These are phyloP conservation scores for Cryptococcus sp. DNA, from an alignment of 1,284 basidiomycete species.

Conservation along the genomic window DNA sequence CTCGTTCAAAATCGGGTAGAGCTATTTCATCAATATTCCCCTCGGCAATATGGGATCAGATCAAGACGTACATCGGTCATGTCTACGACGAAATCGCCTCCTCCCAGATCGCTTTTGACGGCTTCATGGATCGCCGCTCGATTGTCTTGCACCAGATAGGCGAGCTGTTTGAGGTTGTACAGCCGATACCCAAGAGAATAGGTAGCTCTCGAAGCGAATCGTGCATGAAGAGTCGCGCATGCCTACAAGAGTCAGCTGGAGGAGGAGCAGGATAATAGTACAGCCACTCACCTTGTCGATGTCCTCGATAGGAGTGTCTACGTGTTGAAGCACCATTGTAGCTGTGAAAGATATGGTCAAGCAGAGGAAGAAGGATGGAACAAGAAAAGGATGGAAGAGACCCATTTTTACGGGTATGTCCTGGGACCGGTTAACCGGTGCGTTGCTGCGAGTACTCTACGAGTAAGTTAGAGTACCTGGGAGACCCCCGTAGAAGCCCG, in stretches of 20 bases:
- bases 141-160: conserved; percentile 60
- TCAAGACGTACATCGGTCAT: conserved; percentile 31
- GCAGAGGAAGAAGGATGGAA: too few species aligned
- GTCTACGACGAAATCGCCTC: conserved; percentile 42
- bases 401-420: too few species aligned
- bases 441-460: too few species aligned
- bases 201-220: conserved; percentile 55
- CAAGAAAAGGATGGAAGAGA: too few species aligned
- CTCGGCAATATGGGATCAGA: neutral
- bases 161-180: conserved; percentile 60
- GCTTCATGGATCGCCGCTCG: conserved; percentile 51
- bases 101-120: conserved; percentile 54
- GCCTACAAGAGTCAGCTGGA: neutral
- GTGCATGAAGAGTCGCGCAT: conserved; percentile 49
- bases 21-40: conserved; percentile 15
- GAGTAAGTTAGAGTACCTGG: too few species aligned
- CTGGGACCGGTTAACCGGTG: too few species aligned
- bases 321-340: too few species aligned
- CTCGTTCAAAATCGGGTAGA: conserved; percentile 55
- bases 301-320: too few species aligned
- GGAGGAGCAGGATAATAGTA: too few species aligned
- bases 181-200: conserved; percentile 55
- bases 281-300: too few species aligned
- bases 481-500: too few species aligned
- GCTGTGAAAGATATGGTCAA: too few species aligned